These are phyloP conservation scores for Graphium sp. DNA, from an alignment of 2,329 filamentous ascomycete genomes.

Conservation along the genomic window DNA sequence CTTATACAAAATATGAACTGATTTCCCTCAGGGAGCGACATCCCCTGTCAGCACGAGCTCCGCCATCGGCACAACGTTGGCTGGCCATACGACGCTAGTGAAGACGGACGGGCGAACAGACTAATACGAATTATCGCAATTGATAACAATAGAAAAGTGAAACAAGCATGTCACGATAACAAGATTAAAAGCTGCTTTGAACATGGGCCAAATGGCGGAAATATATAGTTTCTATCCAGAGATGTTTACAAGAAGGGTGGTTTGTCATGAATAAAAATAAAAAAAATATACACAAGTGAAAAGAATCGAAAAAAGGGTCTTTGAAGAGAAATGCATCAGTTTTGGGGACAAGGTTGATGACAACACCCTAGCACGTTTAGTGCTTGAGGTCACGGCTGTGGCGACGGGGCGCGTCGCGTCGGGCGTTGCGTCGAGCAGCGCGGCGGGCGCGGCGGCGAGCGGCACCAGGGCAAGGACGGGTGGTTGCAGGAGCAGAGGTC, in stretches of 20 bases:
- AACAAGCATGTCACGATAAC: too few species aligned
- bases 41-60: too few species aligned
- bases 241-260: too few species aligned
- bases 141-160: too few species aligned
- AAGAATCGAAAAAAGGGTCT: neutral
- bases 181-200: too few species aligned
- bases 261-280: neutral
- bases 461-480: neutral
- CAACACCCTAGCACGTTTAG: neutral
- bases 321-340: neutral
- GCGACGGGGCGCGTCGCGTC: neutral
- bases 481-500: neutral
- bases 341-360: neutral
- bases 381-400: slow-evolving; percentile 1
- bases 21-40: too few species aligned
- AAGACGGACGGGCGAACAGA: too few species aligned
- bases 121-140: too few species aligned
- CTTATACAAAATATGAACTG: too few species aligned
- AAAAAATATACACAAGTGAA: neutral
- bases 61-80: too few species aligned
- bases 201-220: neutral
- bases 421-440: neutral
- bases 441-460: neutral
- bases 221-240: too few species aligned
- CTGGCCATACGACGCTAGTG: too few species aligned